These are phyloP conservation scores for Globisporangium nunn DNA, from an alignment of 352 stramenopile species.

Conservation along the genomic window DNA sequence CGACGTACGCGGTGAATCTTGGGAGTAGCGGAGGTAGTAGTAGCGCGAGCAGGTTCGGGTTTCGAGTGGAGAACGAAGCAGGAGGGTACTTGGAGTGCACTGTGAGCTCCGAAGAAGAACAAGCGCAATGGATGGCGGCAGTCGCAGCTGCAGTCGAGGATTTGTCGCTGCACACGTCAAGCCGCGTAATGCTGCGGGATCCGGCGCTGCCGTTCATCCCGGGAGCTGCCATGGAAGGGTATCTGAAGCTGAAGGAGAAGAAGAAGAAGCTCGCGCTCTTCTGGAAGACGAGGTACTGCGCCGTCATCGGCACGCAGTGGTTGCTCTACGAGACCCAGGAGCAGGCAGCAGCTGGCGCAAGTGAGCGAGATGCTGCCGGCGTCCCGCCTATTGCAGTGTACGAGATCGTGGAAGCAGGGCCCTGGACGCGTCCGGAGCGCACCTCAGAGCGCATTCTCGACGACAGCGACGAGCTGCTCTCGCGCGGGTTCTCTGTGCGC, in stretches of 20 bases:
- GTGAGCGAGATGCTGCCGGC: conserved; percentile 3
- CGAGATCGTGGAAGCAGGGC: conserved; percentile 29
- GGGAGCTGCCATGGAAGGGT: conserved; percentile 65
- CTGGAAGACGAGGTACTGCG: conserved; percentile 63
- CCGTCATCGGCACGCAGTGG: conserved; percentile 63
- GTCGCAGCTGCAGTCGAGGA: conserved; percentile 23
- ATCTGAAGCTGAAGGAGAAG: conserved; percentile 26
- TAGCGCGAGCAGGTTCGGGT: conserved; percentile 14
- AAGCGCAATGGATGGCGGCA: conserved; percentile 26
- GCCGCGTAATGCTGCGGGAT: conserved; percentile 26
- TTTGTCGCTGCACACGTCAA: conserved; percentile 2
- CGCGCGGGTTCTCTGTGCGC: conserved; percentile 20
- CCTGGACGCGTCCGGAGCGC: conserved; percentile 9
- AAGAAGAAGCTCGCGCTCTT: conserved; percentile 45
- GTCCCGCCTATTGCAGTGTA: conserved; percentile 40
- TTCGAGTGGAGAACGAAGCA: conserved; percentile 56
- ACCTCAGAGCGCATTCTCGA: conserved; percentile 3
- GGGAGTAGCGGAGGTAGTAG: conserved; percentile 12
- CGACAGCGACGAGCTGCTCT: conserved; percentile 14
- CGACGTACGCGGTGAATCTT: conserved; percentile 21
- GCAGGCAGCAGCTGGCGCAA: conserved; percentile 25
- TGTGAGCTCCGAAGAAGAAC: conserved; percentile 25
- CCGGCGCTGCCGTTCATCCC: conserved; percentile 45
- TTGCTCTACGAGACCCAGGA: conserved; percentile 64
- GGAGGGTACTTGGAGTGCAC: conserved; percentile 55